These are phyloP conservation scores for Xylaria flabelliformis DNA, from an alignment of 495 filamentous ascomycete genomes.

Conservation along the genomic window DNA sequence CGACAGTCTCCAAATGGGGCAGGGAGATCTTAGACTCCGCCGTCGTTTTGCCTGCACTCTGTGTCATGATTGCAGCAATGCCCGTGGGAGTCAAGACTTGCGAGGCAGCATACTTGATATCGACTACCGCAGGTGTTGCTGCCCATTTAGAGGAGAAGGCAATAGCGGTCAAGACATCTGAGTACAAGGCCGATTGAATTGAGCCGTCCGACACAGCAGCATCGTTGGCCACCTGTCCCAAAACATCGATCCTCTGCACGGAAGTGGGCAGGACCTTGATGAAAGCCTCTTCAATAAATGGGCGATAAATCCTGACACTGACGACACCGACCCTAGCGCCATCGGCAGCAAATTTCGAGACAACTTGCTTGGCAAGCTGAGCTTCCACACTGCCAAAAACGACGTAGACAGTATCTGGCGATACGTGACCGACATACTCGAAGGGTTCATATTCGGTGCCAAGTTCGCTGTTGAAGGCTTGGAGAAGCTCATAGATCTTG, in stretches of 20 bases:
- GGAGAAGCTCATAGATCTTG: slow-evolving; percentile 75
- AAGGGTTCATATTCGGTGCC: slow-evolving; percentile 92
- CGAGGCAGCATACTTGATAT: slow-evolving; percentile 88
- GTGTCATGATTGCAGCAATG: slow-evolving; percentile 59
- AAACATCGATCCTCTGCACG: slow-evolving; percentile 71
- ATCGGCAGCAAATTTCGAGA: slow-evolving; percentile 69
- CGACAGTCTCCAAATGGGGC: slow-evolving; percentile 57
- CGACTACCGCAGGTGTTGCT: slow-evolving; percentile 66
- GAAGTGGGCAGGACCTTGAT: slow-evolving; percentile 77
- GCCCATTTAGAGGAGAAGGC: slow-evolving; percentile 74
- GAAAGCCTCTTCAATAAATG: slow-evolving; percentile 94
- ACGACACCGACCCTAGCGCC: slow-evolving; percentile 83
- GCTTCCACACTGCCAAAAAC: slow-evolving; percentile 92
- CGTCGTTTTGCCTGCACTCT: slow-evolving; percentile 66
- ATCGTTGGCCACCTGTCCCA: slow-evolving; percentile 64
- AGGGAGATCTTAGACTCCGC: slow-evolving; percentile 59
- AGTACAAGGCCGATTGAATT: slow-evolving; percentile 81
- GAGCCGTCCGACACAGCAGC: slow-evolving; percentile 68
- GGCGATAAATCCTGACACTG: slow-evolving; percentile 90
- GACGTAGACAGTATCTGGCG: slow-evolving; percentile 80
- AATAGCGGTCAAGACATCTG: slow-evolving; percentile 84
- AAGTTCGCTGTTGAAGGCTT: slow-evolving; percentile 87
- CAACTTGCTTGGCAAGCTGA: slow-evolving; percentile 82
- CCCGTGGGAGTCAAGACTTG: slow-evolving; percentile 82
- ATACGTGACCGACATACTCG: slow-evolving; percentile 88